Conservation (phyloP, 2,329 filamentous ascomycete species). For the Beauveria caledonica region DNA sequence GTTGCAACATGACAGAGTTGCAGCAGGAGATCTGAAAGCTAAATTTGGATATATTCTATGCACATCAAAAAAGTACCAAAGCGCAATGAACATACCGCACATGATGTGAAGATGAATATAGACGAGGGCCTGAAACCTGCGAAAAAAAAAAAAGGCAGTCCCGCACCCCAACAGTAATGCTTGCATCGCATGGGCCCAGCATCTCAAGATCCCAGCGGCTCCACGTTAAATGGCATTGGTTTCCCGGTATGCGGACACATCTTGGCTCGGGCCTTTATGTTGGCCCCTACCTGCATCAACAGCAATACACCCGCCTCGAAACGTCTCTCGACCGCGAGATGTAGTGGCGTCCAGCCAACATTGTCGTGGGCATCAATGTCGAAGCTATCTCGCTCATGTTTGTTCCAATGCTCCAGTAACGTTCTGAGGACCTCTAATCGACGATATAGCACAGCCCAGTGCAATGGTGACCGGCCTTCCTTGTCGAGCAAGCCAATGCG, state of each 20-base stretch:
- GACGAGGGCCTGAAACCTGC: neutral
- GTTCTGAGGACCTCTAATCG: neutral
- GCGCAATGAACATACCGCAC: neutral
- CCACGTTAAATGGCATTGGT: neutral
- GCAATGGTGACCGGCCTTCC: neutral
- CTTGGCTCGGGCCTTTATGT: neutral
- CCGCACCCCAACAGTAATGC: neutral
- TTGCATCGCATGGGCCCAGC: neutral
- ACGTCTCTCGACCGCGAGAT: neutral
- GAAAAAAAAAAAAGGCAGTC: neutral
- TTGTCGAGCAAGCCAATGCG: neutral
- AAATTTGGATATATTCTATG: neutral
- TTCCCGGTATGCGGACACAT: neutral
- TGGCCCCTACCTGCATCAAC: neutral
- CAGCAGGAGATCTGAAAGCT: neutral
- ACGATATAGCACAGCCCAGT: neutral
- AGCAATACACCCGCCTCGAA: slow-evolving; percentile 1
- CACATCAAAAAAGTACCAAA: neutral
- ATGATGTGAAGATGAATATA: neutral
- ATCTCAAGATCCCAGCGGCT: neutral
- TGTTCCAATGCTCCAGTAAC: neutral
- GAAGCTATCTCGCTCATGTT: neutral
- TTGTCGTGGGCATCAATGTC: neutral
- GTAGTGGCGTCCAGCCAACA: neutral
- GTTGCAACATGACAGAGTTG: neutral